A percentile compares a stretch with the other conserved stretches of the same genome.
phyloP scores from a whole-genome alignment of 1,139 yeast species.

The Pichia sp. region DNA sequence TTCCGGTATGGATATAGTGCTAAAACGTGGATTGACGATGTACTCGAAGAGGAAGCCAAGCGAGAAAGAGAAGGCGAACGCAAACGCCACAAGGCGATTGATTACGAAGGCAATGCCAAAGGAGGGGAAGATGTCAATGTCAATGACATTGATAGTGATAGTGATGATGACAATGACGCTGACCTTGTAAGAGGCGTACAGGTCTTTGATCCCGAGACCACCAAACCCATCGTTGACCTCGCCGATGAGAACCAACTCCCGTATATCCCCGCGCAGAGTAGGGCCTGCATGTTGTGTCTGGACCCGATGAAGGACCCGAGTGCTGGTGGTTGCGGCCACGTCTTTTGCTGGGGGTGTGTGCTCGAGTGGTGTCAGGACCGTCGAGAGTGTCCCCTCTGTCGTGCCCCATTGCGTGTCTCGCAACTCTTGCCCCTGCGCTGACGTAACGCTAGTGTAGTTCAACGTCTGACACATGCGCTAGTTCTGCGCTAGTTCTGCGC shows the following conservation, averaged over 20 bases:
- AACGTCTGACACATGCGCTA: too few relatives aligned
- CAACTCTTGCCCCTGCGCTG: conserved; percentile 61
- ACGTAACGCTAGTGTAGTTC: conserved; percentile 10
- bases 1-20: conserved; percentile 32
- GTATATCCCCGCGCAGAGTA: conserved; percentile 61
- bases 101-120: too few relatives aligned
- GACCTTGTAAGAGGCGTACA: too few relatives aligned
- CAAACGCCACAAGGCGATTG: too few relatives aligned
- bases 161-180: background rate
- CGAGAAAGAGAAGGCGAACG: too few relatives aligned
- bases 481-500: conserved; percentile 1
- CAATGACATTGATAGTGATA: background rate
- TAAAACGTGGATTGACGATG: background rate
- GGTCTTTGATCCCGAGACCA: too few relatives aligned
- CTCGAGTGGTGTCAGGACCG: conserved; percentile 82
- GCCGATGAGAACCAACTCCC: conserved; percentile 52
- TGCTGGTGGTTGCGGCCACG: conserved; percentile 85
- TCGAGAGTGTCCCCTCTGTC: conserved; percentile 87
- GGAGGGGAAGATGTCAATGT: background rate
- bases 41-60: background rate
- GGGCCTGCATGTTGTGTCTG: conserved; percentile 80
- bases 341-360: conserved; percentile 90
- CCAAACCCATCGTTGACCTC: conserved; percentile 49
- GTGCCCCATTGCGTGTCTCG: conserved; percentile 71
- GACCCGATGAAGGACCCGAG: conserved; percentile 77